Base-by-base conservation (phyloP, 2,329 filamentous ascomycete genomes). In the Hymenoscyphus albidus region DNA sequence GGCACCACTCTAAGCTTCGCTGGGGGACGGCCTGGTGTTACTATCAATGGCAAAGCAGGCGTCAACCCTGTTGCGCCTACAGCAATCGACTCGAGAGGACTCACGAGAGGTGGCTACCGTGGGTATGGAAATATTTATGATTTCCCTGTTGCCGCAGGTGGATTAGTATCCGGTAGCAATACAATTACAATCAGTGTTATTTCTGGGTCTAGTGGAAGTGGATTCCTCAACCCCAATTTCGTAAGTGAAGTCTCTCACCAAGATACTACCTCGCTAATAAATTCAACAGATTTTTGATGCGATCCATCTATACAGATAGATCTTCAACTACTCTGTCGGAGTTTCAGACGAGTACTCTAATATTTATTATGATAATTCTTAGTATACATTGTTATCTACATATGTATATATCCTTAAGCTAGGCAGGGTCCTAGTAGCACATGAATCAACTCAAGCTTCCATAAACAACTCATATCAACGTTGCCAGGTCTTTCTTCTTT, bases 121-220 rank as follows among this genome's bases (percentile, higher is more conserved):
- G 87, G 87, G 0, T 78, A 80, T 62, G 86, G 86, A 4, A 87
- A 90, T 69, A 81, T 88, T 5, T 90, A 90, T 70, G 81, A 87
- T 65, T 81, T 85, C 57, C 77, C 75, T n/a, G 82, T 90, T 58
- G 85, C 87, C 0, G 76, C 82, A 1, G 86, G 85, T 0, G 86
- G 79, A 2, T 79, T 90, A 58, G 79, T 83, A 7, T 77, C 78
- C n/a, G 88, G 87, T 0, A 76, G 76, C 7, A 90, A 90, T 71
- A 88, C 84, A n/a, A 82, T 90, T 61, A 85, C 81, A 6, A 85
- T 90, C 65, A 80, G 75, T 54, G 82, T 83, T 38, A 77, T 82
- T 31, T 88, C 85, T 18, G 87, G 87, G 0, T 88, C 81, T 72
- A 80, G 79, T 10, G 86, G 85, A 0, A 76, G 74, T 27, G 77